These are phyloP conservation scores for Termitomyces sp. DNA, from an alignment of 768 basidiomycete species.

Conservation along the genomic window DNA sequence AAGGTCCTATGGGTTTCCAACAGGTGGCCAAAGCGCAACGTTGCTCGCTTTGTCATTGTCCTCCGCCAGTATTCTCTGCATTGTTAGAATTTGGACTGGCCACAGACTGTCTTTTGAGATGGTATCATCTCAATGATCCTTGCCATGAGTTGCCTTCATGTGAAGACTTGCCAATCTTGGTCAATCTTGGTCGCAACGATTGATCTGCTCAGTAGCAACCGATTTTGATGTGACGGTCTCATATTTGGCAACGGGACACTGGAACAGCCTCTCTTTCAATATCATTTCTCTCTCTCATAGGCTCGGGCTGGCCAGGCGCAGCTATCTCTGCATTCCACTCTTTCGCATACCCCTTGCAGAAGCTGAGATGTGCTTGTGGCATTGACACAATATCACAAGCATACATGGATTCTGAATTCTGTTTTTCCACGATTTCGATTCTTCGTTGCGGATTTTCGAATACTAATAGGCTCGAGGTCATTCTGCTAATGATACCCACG, in stretches of 20 bases:
- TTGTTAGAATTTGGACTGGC: background rate
- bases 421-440: slow-evolving; percentile 67
- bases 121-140: background rate
- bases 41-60: background rate
- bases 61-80: background rate
- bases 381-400: slow-evolving; percentile 10
- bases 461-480: slow-evolving; percentile 41
- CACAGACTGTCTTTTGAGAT: background rate
- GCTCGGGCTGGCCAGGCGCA: slow-evolving; percentile 27
- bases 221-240: slow-evolving; percentile 3
- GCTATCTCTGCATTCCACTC: slow-evolving; percentile 53
- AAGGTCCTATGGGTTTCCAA: background rate
- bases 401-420: slow-evolving; percentile 41
- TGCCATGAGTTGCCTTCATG: background rate
- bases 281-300: slow-evolving; percentile 13
- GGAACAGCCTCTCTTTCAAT: background rate
- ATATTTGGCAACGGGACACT: slow-evolving; percentile 9
- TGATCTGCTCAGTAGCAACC: slow-evolving; percentile 12
- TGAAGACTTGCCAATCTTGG: background rate
- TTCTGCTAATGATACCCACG: slow-evolving; percentile 59
- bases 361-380: slow-evolving; percentile 13
- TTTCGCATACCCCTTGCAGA: slow-evolving; percentile 28
- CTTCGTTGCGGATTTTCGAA: slow-evolving; percentile 67
- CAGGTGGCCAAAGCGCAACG: background rate
- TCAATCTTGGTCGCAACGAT: background rate